Base-by-base conservation (phyloP, 2,329 filamentous ascomycete genomes). In the Fusarium chlamydosporum region DNA sequence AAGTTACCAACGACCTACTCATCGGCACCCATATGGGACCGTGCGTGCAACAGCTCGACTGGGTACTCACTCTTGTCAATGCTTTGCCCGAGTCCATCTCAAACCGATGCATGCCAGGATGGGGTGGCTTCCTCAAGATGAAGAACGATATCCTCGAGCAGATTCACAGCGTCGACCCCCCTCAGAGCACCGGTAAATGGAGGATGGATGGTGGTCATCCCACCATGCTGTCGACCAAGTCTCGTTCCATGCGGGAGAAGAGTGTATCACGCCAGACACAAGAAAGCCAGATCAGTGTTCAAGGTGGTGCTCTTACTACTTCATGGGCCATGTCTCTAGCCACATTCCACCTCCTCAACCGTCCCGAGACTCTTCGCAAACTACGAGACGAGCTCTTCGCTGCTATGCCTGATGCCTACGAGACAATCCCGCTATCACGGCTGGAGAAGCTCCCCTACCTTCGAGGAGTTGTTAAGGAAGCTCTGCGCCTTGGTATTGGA, bases 381-480 rank as follows among this genome's bases (percentile, higher is more conserved):
- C 74, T 80, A 15, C 76, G 77, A n/a, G 76, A 79, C 56, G 79
- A 80, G 62, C 74, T 80, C 10, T 78, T 78, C 45, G 73, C 68
- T 5, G 76, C 75, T 7, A 76, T 80, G 11, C 76, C 79, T 2
- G 68, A 79, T 40, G 68, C 74, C 12, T 61, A 75, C 42, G 72
- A 76, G 46, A 55, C 70, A 3, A 60, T 73, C 7, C 67, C 77
- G 7, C 62, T 79, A 13, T 71, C 76, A 4, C 64, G 70, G 42
- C 70, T 81, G 3, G 78, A 80, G 55, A 75, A 66, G 40, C 71
- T 82, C 29, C 79, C 79, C 0, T 86, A 85, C 65, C 79, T 87
- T 27, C 75, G 80, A 29, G 84, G 82, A n/a, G 82, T 86, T 4
- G 79, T 87, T 56, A 83, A 82, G 46, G 85, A 88, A 73, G 77